Conservation (phyloP, 257 asterid species). For the Solanum neorickii region DNA sequence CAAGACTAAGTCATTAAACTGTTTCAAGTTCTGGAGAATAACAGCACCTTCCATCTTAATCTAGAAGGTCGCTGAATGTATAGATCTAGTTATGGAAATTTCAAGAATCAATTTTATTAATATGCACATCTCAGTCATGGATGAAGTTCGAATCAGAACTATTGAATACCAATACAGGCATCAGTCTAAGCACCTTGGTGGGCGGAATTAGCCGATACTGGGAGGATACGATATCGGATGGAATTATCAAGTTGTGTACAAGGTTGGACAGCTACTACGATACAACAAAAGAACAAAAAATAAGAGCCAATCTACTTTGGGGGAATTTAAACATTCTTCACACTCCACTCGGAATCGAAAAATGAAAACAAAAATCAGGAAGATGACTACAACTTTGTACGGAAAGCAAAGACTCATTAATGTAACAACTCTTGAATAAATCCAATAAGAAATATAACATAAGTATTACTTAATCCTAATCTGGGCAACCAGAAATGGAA, state of each 20-base stretch:
- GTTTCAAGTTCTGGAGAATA: not conserved
- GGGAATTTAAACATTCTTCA: not conserved
- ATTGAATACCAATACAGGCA: not conserved
- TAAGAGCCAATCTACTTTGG: not conserved
- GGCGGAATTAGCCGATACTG: not conserved
- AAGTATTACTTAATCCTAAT: not conserved
- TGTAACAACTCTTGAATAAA: not conserved
- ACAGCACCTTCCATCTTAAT: not conserved
- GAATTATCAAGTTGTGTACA: not conserved
- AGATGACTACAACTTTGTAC: not conserved
- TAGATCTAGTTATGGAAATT: not conserved
- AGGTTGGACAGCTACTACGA: not conserved
- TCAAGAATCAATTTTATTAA: not conserved
- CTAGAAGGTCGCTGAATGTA: not conserved
- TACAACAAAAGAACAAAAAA: not conserved
- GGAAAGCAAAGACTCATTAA: not conserved
- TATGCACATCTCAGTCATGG: not conserved
- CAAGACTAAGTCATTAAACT: not conserved
- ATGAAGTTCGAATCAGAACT: not conserved
- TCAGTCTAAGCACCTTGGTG: not conserved
- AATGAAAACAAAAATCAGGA: not conserved
- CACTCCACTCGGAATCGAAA: not conserved
- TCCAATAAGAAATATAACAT: not conserved
- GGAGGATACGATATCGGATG: not conserved
- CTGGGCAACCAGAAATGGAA: not conserved